Evolutionary conservation across 345 rosid genomes (phyloP).

Genomic region (Bruguiera sexangula): DNA sequence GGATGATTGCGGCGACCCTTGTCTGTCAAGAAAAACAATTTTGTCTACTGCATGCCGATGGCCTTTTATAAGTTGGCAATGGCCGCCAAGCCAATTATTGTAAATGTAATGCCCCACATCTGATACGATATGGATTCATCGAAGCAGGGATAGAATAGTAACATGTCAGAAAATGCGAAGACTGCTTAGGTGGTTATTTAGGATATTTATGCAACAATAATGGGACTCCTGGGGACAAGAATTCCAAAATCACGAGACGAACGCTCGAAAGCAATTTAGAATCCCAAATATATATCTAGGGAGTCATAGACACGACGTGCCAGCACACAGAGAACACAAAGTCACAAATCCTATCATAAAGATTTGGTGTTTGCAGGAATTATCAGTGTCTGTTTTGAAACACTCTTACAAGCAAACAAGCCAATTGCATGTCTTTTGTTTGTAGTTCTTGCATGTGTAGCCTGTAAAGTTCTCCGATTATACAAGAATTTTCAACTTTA

Average conservation of each 20-base stretch:
- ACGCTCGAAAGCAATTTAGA: background rate
- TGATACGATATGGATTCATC: background rate
- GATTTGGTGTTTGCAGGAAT: slow-evolving; percentile 19
- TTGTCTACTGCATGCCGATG: slow-evolving; percentile 15
- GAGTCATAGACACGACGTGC: slow-evolving; percentile 12
- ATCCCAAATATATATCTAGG: slow-evolving; percentile 1
- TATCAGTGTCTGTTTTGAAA: background rate
- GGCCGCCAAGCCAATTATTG: slow-evolving; percentile 16
- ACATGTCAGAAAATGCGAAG: background rate
- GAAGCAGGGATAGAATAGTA: background rate
- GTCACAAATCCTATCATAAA: slow-evolving; percentile 20
- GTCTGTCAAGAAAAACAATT: slow-evolving; percentile 40
- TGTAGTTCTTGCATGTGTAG: background rate
- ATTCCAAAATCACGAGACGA: slow-evolving; percentile 5
- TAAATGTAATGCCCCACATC: slow-evolving; percentile 11
- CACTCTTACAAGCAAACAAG: background rate
- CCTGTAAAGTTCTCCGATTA: no score
- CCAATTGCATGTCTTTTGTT: background rate
- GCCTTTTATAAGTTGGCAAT: background rate
- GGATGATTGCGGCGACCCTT: slow-evolving; percentile 25
- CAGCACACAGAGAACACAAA: slow-evolving; percentile 16
- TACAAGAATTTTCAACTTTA: no score
- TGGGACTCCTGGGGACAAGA: slow-evolving; percentile 16
- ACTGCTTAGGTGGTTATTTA: slow-evolving; percentile 2
- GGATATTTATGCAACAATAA: slow-evolving; percentile 16